Evolutionary conservation across 2,329 filamentous ascomycete species (phyloP).

Genomic region (Aspergillus pseudotamarii): DNA sequence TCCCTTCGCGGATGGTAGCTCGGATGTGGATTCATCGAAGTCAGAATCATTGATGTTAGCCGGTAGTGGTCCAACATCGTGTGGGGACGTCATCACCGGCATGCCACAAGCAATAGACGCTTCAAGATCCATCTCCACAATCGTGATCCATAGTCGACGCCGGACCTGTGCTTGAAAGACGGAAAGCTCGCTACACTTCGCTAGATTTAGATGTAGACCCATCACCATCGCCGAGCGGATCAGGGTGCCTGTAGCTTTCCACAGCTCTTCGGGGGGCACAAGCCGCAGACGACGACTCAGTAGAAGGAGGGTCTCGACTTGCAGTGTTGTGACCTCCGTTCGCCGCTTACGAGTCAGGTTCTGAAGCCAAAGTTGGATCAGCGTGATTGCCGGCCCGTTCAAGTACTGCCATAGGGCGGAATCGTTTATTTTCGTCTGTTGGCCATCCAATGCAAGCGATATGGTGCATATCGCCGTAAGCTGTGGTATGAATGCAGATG

Average conservation of each 20-base stretch:
- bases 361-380: constrained; percentile 19
- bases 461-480: constrained; percentile 21
- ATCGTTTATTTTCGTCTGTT: constrained; percentile 5
- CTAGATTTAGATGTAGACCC: constrained; percentile 47
- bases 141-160: constrained; percentile 40
- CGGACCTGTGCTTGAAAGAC: constrained; percentile 40
- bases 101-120: constrained; percentile 43
- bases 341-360: constrained; percentile 24
- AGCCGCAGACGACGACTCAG: constrained; percentile 19
- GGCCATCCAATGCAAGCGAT: constrained; percentile 6
- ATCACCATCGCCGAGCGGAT: constrained; percentile 41
- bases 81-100: constrained; percentile 41
- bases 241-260: constrained; percentile 49
- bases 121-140: constrained; percentile 51
- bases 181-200: constrained; percentile 35
- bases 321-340: constrained; percentile 22
- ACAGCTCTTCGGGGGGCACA: constrained; percentile 21
- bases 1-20: constrained; percentile 28
- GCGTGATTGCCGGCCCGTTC: constrained; percentile 12
- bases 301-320: constrained; percentile 20
- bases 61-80: constrained; percentile 43
- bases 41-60: constrained; percentile 47
- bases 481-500: constrained; percentile 18
- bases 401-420: constrained; percentile 22
- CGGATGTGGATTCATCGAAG: constrained; percentile 39